Conservation (phyloP, 768 basidiomycete genomes). For the Amanita brunnescens region DNA sequence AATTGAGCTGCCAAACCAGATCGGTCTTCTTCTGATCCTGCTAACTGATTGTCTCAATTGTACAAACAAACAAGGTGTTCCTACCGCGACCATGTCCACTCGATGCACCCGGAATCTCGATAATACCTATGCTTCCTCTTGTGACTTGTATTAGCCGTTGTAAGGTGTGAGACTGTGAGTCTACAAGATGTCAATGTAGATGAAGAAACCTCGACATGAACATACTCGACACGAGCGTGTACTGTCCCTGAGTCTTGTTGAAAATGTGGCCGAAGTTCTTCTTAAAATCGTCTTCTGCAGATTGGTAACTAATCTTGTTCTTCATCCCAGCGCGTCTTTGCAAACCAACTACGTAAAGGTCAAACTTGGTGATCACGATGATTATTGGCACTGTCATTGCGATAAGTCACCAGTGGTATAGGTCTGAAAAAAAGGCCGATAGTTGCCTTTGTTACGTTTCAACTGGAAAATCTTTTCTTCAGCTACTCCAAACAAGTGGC, state of each 20-base stretch:
- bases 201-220: too few relatives aligned
- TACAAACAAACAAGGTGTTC: too few relatives aligned
- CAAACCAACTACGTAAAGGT: slow-evolving; percentile 12
- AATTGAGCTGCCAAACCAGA: not conserved
- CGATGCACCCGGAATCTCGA: too few relatives aligned
- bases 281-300: not conserved
- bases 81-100: too few relatives aligned
- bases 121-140: not conserved
- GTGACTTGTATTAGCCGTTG: too few relatives aligned
- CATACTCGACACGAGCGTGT: too few relatives aligned
- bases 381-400: slow-evolving; percentile 16
- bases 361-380: slow-evolving; percentile 24
- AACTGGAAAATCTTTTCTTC: not conserved
- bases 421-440: too few relatives aligned
- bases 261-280: not conserved
- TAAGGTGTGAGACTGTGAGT: too few relatives aligned
- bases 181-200: too few relatives aligned
- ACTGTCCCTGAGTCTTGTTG: too few relatives aligned
- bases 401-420: not conserved
- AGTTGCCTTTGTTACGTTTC: not conserved
- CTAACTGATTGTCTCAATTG: not conserved
- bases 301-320: not conserved
- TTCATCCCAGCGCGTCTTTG: not conserved
- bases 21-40: not conserved
- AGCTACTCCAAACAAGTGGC: not conserved